Percentiles rank a stretch among this genome's conserved stretches.
These are phyloP conservation scores for Aspergillus caelatus DNA, from an alignment of 2,329 filamentous ascomycete genomes.

Conservation along the genomic window DNA sequence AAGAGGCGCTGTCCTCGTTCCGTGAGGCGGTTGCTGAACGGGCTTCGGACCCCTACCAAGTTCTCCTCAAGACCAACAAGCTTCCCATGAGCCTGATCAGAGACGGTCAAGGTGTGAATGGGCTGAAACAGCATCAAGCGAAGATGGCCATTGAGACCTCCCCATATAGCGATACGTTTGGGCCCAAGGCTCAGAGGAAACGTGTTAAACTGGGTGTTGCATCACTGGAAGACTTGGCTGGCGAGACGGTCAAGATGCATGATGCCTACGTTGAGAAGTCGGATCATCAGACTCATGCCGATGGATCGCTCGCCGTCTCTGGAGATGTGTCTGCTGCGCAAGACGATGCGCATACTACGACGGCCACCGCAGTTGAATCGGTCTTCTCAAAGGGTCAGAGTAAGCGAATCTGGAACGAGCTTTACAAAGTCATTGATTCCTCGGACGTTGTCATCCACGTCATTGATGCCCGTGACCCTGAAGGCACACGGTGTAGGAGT, in stretches of 20 bases:
- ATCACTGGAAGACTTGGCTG: slow-evolving; percentile 79
- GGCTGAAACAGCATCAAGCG: slow-evolving; percentile 86
- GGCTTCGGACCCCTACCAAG: slow-evolving; percentile 86
- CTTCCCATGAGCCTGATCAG: slow-evolving; percentile 92
- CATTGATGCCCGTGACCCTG: slow-evolving; percentile 82
- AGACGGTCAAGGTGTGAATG: slow-evolving; percentile 76
- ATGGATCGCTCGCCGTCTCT: slow-evolving; percentile 65
- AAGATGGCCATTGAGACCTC: slow-evolving; percentile 90
- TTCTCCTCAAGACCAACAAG: slow-evolving; percentile 96
- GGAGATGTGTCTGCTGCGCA: slow-evolving; percentile 52
- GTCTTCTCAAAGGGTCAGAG: slow-evolving; percentile 95
- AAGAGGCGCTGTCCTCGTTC: slow-evolving; percentile 84
- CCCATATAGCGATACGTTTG: slow-evolving; percentile 87
- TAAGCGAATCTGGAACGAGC: slow-evolving; percentile 95
- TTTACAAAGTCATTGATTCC: slow-evolving; percentile 93
- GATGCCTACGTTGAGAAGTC: slow-evolving; percentile 78
- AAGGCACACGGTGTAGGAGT: slow-evolving; percentile 85
- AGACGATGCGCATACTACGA: slow-evolving; percentile 45
- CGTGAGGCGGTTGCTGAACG: slow-evolving; percentile 90
- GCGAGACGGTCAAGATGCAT: slow-evolving; percentile 77
- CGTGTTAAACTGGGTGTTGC: slow-evolving; percentile 85
- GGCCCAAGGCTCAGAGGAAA: slow-evolving; percentile 90
- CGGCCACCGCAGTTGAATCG: slow-evolving; percentile 71
- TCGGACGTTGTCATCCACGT: slow-evolving; percentile 97
- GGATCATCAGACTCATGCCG: slow-evolving; percentile 76